Base-by-base conservation (phyloP, 2,329 filamentous ascomycete species). In the Herpotrichia juniperi region DNA sequence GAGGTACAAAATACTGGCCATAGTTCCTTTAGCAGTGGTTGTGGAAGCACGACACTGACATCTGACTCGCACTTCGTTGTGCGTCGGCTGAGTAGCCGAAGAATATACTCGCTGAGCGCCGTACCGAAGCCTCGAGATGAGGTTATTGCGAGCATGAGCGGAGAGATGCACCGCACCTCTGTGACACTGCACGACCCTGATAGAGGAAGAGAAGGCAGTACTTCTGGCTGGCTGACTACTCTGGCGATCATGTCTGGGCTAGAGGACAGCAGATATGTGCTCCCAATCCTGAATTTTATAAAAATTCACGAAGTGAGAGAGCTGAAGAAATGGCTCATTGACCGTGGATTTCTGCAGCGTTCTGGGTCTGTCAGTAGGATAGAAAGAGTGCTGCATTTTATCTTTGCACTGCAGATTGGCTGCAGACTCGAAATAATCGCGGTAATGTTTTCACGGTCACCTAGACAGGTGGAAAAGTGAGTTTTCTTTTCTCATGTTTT, bases 381-480 rank as follows among this genome's bases (percentile, higher is more conserved):
- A 25, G 67, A 68, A 44, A 69, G 66, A 46, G 40, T 68, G 9
- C 50, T 71, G 35, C 60, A 68, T 26, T 59, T 66, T 35, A 50
- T 71, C 6, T 58, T 65, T 22, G 43, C 64, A 7, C 50, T 71
- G 12, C 64, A 69, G 32, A 60, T 55, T 4, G 67, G 66, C 2
- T 56, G 48, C 34, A 58, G 66, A 5, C 61, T 65, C n/a, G 66
- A 69, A 52, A 54, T 54, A 1, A 48, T 67, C 10, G 67, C 67
- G 9, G 61, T 60, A n/a, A 46, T 66, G 12, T 69, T 68, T 45
- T 69, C 66, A 21, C 58, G 66, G 22, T 62, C 65, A 6, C 67
- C 65, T 8, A 54, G 56, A 22, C 53, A 69, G 37, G 54, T 70
- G 44, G 54, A 34, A 48, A 46, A 14, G 43, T 47, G 16, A 25